Conservation (phyloP, 2,329 filamentous ascomycete species). For the Arthrobotrys iridis region DNA sequence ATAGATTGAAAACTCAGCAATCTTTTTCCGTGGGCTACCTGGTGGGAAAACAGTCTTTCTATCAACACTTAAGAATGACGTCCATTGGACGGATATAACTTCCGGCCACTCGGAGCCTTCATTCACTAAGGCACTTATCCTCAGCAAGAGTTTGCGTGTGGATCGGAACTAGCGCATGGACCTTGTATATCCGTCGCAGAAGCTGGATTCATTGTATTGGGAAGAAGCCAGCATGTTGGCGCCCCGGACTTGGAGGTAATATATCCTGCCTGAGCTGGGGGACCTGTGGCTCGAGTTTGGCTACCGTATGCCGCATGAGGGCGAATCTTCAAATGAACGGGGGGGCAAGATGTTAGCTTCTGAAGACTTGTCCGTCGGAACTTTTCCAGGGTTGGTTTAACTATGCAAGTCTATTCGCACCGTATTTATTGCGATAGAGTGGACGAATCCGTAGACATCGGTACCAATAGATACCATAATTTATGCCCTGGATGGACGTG, state of each 20-base stretch:
- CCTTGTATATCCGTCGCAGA: background rate
- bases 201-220: slow-evolving; percentile 24
- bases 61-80: slow-evolving; percentile 31
- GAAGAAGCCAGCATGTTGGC: slow-evolving; percentile 13
- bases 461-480: slow-evolving; percentile 18
- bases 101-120: slow-evolving; percentile 42
- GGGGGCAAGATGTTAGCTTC: slow-evolving; percentile 25
- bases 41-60: slow-evolving; percentile 8
- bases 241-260: slow-evolving; percentile 26
- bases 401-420: background rate
- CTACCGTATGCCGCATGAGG: slow-evolving; percentile 26
- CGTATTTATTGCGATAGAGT: background rate
- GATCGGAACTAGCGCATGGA: slow-evolving; percentile 30
- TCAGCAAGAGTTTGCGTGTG: slow-evolving; percentile 17
- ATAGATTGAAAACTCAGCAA: slow-evolving; percentile 11
- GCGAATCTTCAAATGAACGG: slow-evolving; percentile 13
- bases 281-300: slow-evolving; percentile 13
- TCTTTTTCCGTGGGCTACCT: slow-evolving; percentile 17
- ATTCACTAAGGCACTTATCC: slow-evolving; percentile 36
- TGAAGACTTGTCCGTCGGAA: background rate
- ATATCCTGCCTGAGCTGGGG: slow-evolving; percentile 9
- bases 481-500: slow-evolving; percentile 14
- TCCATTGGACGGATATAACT: slow-evolving; percentile 47
- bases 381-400: background rate
- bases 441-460: background rate